Evolutionary conservation across 2,329 filamentous ascomycete species (phyloP), one percentile per base, ranked within the genome.

Genomic region (Calonectria hawksworthii): DNA sequence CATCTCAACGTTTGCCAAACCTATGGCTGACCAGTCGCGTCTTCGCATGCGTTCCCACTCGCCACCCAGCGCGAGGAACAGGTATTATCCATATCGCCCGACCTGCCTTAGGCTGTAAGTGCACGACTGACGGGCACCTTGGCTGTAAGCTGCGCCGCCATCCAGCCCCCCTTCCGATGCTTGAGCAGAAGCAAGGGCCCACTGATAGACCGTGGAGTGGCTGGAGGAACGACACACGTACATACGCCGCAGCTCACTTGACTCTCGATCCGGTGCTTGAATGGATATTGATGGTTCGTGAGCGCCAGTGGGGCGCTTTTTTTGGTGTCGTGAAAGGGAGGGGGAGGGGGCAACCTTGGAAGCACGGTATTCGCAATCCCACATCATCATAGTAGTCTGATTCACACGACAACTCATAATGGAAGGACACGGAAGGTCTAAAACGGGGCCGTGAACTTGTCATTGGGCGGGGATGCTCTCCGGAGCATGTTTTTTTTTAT

Each of bases 221-320:
- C 75, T 74, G 75, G 68, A 79, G 56, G 75, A 78, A 75, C 80
- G 69, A 82, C 74, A 77, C 75, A 80, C 79, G 70, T 77, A 83
- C 81, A 83, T 82, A 72, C 77, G 79, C 78, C 79, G 79, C 76
- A 81, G 76, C 81, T 83, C 80, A 83, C 80, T 83, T 83, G 81
- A 83, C 80, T 75, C 75, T 72, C 76, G 76, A 77, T 75, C 74
- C 76, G 72, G 74, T 64, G 76, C 79, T 61, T 74, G 73, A 68
- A 73, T 74, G 74, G 72, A 70, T 72, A 70, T 70, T 41, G 69
- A 75, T 75, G 74, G 77, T 78, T 78, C 76, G 73, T 76, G 75
- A 68, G 63, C 47, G 32, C 50, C 34, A 50, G 74, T 72, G 71
- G 73, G 68, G 77, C 75, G 73, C 32, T 41, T 65, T 65, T 68